These are phyloP conservation scores for Xylona heveae DNA, from an alignment of 495 filamentous ascomycete species.

Conservation along the genomic window DNA sequence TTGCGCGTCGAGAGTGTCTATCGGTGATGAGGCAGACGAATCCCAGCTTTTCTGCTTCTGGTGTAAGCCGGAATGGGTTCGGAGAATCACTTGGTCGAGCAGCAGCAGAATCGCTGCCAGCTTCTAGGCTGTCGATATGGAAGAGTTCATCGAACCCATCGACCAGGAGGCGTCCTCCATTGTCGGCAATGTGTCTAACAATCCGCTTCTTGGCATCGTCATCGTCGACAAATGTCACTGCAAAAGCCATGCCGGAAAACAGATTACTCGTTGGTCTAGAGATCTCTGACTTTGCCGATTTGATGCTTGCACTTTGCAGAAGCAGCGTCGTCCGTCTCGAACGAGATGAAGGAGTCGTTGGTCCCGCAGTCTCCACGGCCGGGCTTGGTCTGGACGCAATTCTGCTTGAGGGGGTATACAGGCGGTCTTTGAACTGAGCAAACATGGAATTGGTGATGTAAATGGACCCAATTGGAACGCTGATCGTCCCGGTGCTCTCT, in stretches of 20 bases:
- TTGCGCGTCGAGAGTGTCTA: constrained; percentile 66
- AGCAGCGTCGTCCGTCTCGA: constrained; percentile 1
- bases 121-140: constrained; percentile 18
- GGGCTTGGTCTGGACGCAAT: too few relatives aligned
- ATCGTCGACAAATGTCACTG: constrained; percentile 43
- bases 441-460: constrained; percentile 17
- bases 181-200: constrained; percentile 24
- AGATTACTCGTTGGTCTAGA: constrained; percentile 12
- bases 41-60: constrained; percentile 31
- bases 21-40: constrained; percentile 79
- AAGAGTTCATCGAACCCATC: constrained; percentile 78
- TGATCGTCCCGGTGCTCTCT: too few relatives aligned
- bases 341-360: not conserved
- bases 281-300: too few relatives aligned
- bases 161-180: constrained; percentile 53
- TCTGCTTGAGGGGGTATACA: constrained; percentile 8
- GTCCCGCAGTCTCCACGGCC: constrained; percentile 4
- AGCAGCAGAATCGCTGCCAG: not conserved
- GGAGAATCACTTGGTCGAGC: not conserved
- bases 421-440: constrained; percentile 12
- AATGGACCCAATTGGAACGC: constrained; percentile 13
- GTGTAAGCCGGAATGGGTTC: constrained; percentile 21
- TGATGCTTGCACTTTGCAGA: too few relatives aligned
- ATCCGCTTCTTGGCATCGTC: constrained; percentile 27
- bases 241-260: constrained; percentile 64